Evolutionary conservation across 306 rosid species (phyloP), one percentile per base, ranked within the genome.

Genomic region (Ammopiptanthus mongolicus): DNA sequence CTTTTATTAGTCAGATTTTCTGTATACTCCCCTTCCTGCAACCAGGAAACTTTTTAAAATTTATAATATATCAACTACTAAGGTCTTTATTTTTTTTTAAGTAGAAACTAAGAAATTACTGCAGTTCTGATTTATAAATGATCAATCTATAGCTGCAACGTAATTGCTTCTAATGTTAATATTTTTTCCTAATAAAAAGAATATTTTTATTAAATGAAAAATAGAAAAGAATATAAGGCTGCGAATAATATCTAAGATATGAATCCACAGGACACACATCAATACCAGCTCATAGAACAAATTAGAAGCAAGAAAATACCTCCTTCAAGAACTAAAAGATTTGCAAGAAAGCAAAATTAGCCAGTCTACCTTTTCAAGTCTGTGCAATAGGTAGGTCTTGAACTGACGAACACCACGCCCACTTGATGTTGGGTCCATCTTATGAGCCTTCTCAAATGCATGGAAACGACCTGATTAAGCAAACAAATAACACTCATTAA

Each of bases 381-480:
- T 85, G 83, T 89, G 92, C 86, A 96, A 74, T 34, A 96, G 84
- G 77, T 75, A 90, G 0, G 99, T 96, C 85, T 96, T 96, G 84
- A 96, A 96, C 71, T 96, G 98, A 4, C 97, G 97, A 84, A 96
- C 99, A 81, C 97, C 92, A 12, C 99, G 98, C 60, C 96, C 97
- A 74, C 84, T 80, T 73, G 99, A 96, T 21, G 73, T 86, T 73
- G 88, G 90, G 84, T 96, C 99, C 97, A 87, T 88, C 8, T 0
- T 61, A 77, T 96, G 99, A 21, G 98, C 96, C 87, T 71, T 87
- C 86, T 90, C 99, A 78, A 89, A 96, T n/a, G 98, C 99, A 83
- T 85, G 87, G 86, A 96, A 96, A 77, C 97, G 99, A 52, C 99
- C 98, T 96, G 68, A 82, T 65, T 25, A 78, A 80, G 80, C 28